phyloP scores from a whole-genome alignment of 169 alveolate genomes.

The Neospora caninum region DNA sequence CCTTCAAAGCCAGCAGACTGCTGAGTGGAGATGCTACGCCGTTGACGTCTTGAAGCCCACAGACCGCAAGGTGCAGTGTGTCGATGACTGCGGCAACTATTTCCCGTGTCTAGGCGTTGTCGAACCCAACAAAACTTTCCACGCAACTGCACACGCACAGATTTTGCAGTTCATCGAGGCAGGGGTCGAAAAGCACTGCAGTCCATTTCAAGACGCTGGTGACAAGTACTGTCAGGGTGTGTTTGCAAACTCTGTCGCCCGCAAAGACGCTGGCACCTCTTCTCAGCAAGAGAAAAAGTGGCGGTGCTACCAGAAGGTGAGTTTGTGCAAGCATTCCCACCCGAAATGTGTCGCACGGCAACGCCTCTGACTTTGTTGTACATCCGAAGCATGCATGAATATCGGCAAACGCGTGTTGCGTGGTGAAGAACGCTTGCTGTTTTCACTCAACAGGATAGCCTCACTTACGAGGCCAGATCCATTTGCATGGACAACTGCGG shows the following conservation, averaged over 20 bases:
- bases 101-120: conserved; percentile 8
- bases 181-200: not conserved
- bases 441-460: not conserved
- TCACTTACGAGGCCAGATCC: not conserved
- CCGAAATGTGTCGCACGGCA: too few species aligned
- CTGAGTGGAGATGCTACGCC: not conserved
- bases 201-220: not conserved
- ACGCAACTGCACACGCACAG: not conserved
- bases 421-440: not conserved
- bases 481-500: conserved; percentile 35
- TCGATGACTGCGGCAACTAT: not conserved
- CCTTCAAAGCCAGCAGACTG: not conserved
- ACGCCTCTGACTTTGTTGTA: too few species aligned
- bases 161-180: not conserved
- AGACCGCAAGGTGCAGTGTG: conserved; percentile 12
- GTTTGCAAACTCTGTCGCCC: not conserved
- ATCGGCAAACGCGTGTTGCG: too few species aligned
- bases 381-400: too few species aligned
- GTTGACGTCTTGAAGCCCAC: not conserved
- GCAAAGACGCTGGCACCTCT: not conserved
- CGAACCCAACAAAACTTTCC: not conserved
- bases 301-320: conserved; percentile 1
- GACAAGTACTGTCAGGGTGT: not conserved
- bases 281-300: not conserved
- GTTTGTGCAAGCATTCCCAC: not conserved